These are phyloP conservation scores for Sisymbrium altissimum DNA, from an alignment of 345 rosid genomes.

Conservation along the genomic window DNA sequence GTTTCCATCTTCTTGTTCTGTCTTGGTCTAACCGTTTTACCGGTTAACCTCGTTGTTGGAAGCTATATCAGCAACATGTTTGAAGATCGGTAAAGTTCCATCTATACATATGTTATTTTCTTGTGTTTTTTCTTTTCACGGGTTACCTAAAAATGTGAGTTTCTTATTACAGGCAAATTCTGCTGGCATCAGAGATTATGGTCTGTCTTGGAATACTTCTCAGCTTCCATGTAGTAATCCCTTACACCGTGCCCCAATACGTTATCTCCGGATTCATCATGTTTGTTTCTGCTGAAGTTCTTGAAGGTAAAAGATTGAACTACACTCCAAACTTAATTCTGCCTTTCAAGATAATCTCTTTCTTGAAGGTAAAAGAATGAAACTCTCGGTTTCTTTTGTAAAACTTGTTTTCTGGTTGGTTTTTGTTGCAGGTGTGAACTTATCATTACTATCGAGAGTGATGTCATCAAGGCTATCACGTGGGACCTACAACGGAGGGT, in stretches of 20 bases:
- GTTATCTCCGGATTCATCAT: conserved; percentile 80
- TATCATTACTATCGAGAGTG: conserved; percentile 84
- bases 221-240: conserved; percentile 67
- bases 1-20: conserved; percentile 87
- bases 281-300: conserved; percentile 95
- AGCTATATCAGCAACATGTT: conserved; percentile 94
- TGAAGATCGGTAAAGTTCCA: conserved; percentile 67
- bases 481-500: conserved; percentile 90
- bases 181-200: conserved; percentile 83
- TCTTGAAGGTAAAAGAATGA: not conserved
- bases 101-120: not conserved
- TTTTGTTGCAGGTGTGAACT: conserved; percentile 60
- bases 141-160: conserved; percentile 11
- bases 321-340: too few relatives aligned
- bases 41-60: conserved; percentile 83
- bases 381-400: not conserved
- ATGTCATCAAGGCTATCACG: conserved; percentile 94
- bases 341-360: not conserved
- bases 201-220: conserved; percentile 72
- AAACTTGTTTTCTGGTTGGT: not conserved
- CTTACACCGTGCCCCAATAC: conserved; percentile 77
- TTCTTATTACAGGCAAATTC: conserved; percentile 65
- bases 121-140: not conserved
- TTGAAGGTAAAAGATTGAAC: conserved; percentile 59
- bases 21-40: conserved; percentile 90